phyloP scores from a whole-genome alignment of 2,329 filamentous ascomycete genomes.

The Colletotrichum simmondsii region DNA sequence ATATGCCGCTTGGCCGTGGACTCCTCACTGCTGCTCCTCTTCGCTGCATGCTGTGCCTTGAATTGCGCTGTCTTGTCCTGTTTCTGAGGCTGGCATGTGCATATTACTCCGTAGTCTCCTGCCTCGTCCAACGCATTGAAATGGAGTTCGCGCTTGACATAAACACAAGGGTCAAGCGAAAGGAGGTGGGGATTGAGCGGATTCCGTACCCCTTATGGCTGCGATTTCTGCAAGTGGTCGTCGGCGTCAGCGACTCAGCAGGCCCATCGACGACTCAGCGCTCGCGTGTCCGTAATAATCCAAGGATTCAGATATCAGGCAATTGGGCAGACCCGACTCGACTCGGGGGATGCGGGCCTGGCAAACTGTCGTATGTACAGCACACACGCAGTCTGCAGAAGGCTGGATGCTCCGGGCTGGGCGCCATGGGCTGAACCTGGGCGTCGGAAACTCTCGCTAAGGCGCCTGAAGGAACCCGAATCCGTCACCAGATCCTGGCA shows the following conservation, averaged over 20 bases:
- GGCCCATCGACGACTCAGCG: slow-evolving; percentile 16
- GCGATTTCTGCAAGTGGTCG: neutral
- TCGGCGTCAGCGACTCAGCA: slow-evolving; percentile 28
- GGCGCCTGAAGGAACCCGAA: slow-evolving; percentile 25
- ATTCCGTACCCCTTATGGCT: slow-evolving; percentile 1
- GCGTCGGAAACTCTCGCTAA: slow-evolving; percentile 33
- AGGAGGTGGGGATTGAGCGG: slow-evolving; percentile 21
- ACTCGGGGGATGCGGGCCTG: neutral
- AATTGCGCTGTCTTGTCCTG: slow-evolving; percentile 2
- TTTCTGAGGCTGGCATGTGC: slow-evolving; percentile 8
- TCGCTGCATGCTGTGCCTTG: slow-evolving; percentile 6
- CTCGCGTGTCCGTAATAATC: neutral
- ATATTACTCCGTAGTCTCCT: neutral
- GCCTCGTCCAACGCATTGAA: slow-evolving; percentile 18
- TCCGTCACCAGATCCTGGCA: slow-evolving; percentile 34
- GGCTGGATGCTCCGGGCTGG: neutral
- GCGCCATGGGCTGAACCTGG: slow-evolving; percentile 29
- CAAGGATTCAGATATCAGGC: neutral
- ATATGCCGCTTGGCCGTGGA: neutral
- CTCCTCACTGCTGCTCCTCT: slow-evolving; percentile 16
- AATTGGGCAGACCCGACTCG: neutral
- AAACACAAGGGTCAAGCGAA: neutral
- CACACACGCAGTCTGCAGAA: neutral
- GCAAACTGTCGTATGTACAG: neutral
- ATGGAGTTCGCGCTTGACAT: neutral